phyloP scores from a whole-genome alignment of 2,329 filamentous ascomycete genomes.

The Alternaria sp. region DNA sequence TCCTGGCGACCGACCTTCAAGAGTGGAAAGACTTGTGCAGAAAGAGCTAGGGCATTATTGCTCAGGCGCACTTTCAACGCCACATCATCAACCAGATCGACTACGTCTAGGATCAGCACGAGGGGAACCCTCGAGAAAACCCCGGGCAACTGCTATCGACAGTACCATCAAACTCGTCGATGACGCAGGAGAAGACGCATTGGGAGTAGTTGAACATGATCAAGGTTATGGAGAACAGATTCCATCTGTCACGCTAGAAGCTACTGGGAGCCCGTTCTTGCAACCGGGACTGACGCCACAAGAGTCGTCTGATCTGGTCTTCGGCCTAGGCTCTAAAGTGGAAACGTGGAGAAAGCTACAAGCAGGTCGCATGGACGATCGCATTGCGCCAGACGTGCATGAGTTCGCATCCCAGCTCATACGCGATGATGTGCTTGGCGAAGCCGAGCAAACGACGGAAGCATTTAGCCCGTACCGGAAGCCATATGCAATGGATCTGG shows the following conservation, averaged over 20 bases:
- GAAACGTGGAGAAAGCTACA: neutral
- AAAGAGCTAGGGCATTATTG: neutral
- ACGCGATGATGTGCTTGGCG: neutral
- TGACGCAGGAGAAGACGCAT: neutral
- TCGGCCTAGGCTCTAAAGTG: constrained; percentile 4
- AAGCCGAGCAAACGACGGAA: neutral
- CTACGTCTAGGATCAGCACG: neutral
- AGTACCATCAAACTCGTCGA: neutral
- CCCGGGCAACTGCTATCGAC: neutral
- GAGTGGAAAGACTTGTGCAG: neutral
- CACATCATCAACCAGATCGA: neutral
- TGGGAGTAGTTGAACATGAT: too few relatives aligned
- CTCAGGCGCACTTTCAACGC: neutral
- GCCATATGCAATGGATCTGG: neutral
- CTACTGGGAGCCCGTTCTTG: constrained; percentile 5
- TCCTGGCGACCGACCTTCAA: neutral
- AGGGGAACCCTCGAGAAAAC: neutral
- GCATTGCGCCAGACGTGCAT: constrained; percentile 11
- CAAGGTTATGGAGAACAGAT: neutral
- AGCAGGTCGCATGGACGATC: constrained; percentile 4
- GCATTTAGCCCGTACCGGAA: neutral
- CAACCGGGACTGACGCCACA: constrained; percentile 18
- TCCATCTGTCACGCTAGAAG: neutral
- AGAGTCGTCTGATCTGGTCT: constrained; percentile 14
- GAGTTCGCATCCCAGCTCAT: neutral